A percentile compares a stretch with the other conserved stretches of the same genome.
phyloP scores from a whole-genome alignment of 2,329 filamentous ascomycete species.

The Teratosphaeria zuluensis region DNA sequence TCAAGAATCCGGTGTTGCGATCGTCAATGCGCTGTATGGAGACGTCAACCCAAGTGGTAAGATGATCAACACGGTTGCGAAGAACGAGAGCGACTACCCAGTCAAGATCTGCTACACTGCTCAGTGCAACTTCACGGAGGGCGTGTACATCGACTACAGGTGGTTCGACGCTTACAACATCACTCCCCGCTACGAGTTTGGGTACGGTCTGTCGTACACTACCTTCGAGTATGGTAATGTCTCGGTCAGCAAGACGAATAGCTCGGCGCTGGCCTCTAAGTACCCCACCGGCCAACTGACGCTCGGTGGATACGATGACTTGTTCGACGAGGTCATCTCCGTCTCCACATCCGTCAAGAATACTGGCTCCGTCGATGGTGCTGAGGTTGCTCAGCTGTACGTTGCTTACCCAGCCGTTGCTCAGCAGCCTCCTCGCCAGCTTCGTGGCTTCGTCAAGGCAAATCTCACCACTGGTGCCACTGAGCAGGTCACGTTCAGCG shows the following conservation, averaged over 20 bases:
- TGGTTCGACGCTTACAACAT: slow-evolving; percentile 58
- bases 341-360: slow-evolving; percentile 46
- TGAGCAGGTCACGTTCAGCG: slow-evolving; percentile 30
- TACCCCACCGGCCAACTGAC: not conserved
- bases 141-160: slow-evolving; percentile 62
- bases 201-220: slow-evolving; percentile 70
- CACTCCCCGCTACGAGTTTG: slow-evolving; percentile 62
- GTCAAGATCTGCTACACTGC: slow-evolving; percentile 26
- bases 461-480: slow-evolving; percentile 48
- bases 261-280: slow-evolving; percentile 13
- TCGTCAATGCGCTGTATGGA: slow-evolving; percentile 68
- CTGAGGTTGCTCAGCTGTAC: slow-evolving; percentile 60
- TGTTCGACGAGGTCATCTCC: slow-evolving; percentile 37
- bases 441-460: slow-evolving; percentile 60
- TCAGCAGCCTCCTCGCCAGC: slow-evolving; percentile 58
- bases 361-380: slow-evolving; percentile 46
- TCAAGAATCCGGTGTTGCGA: slow-evolving; percentile 74
- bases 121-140: slow-evolving; percentile 66
- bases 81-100: slow-evolving; percentile 41
- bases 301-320: slow-evolving; percentile 33
- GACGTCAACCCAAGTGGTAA: slow-evolving; percentile 66
- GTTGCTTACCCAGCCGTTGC: slow-evolving; percentile 52
- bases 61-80: slow-evolving; percentile 62
- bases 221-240: slow-evolving; percentile 56
- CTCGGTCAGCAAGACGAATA: slow-evolving; percentile 33